Evolutionary conservation across 495 filamentous ascomycete species (phyloP), one percentile per base, ranked within the genome.

Genomic region (Lasiosphaeris hirsuta): DNA sequence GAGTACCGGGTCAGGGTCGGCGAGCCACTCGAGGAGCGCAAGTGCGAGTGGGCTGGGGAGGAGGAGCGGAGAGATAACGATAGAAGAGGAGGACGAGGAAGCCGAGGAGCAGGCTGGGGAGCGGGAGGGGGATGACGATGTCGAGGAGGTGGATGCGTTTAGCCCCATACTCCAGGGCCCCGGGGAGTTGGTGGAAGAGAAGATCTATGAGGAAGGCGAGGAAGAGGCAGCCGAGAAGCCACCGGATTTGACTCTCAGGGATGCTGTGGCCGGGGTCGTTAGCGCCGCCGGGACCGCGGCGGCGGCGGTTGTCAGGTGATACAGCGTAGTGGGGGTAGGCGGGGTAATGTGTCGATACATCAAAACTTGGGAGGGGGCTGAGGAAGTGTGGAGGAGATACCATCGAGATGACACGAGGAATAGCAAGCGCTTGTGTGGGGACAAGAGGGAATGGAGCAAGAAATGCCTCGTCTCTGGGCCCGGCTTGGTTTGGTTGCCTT

Each of bases 11-110:
- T 58, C 56, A 3, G 66, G 58, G 7, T 63, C 58, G 6, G 63
- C 59, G 33, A 45, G 60, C 34, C 69, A 73, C 48, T 81, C 78
- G 42, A 70, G 79, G 10, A 83, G 71, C 42, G 73, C 76, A 23
- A 82, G 87, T 66, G 74, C 73, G 47, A 76, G 78, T 60, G 79
- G 78, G 0, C 35, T 80, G 62, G 71, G 78, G 45, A 69, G 80
- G 42, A 68, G 83, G 58, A 75, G 86, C 68, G 81, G 89, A 61
- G 79, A 86, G 62, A 75, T 85, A 62, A 88, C 93, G 37, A 95
- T 95, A 54, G 88, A 92, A 61, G 92, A 96, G 63, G 91, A 89
- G 67, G 90, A 95, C 35, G 84, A 89, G 57, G 88, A 68, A 0
- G 68, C 62, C 33, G 62, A 59, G 36, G 64, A 61, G 61, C 56